Base-by-base conservation (phyloP, 106 monocot genomes). In the Phalaenopsis aphrodite region DNA sequence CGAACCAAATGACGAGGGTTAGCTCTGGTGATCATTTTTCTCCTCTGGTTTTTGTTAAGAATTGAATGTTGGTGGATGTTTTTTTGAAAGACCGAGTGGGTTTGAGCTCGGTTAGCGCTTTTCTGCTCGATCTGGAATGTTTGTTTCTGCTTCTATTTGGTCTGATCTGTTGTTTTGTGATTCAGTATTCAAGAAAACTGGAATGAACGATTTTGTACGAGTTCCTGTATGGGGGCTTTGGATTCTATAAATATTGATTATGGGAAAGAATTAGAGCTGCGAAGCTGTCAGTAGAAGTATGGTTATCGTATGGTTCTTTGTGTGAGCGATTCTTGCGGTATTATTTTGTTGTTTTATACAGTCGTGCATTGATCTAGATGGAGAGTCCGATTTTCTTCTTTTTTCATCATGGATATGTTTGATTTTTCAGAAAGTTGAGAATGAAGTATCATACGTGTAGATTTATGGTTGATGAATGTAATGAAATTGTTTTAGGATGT, bases 1-100 rank as follows among this genome's bases (percentile, higher is more conserved):
- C 84, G 24, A 81, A 85, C 49, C 88, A 78, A 75, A 77, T 81
- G n/a, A 49, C 80, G n/a, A 84, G 84, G 71, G 84, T 85, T 72
- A 80, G 68, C 55, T 88, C 83, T 17, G 91, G 91, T 91, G 78
- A 64, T 73, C 45, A 67, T 24, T 69, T 55, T 8, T 78, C 16
- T 42, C 48, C 47, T 78, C 48, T 39, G 41, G 41, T 21, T 75
- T 76, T 41, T 55, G 74, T 39, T 36, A 73, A 8, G 2, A 55
- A 17, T 72, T 39, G 18, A 48, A 12, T 71, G 21, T 81, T 55
- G 24, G 21, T 52, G 55, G 72, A 3, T 24, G 1, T 76, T 21
- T 47, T 21, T 30, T 75, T 47, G 2, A 48, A 41, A 74, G 18
- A 42, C 76, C 47, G 1, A 68, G 8, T 21, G 45, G 42, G 41